phyloP scores from a whole-genome alignment of 2,329 filamentous ascomycete genomes.

The Ophiostoma pallidulum region DNA sequence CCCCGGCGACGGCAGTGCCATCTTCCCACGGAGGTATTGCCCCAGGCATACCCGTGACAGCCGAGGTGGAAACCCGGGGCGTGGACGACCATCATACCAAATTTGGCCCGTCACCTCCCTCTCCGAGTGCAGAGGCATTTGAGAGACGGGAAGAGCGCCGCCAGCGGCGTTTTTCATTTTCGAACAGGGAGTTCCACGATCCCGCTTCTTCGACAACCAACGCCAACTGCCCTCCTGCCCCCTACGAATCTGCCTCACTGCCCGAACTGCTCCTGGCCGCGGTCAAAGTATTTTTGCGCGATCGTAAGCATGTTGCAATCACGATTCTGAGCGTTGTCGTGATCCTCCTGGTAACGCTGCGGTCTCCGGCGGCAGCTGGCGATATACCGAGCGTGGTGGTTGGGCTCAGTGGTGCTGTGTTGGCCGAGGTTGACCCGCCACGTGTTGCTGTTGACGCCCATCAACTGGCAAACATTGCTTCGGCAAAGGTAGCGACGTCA shows the following conservation, averaged over 20 bases:
- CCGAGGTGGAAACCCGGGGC: slow-evolving; percentile 11
- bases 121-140: slow-evolving; percentile 22
- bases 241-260: slow-evolving; percentile 38
- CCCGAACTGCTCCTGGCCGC: slow-evolving; percentile 46
- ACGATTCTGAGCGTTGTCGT: slow-evolving; percentile 44
- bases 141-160: slow-evolving; percentile 24
- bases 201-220: neutral
- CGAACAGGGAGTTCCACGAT: neutral
- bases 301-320: slow-evolving; percentile 52
- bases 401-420: no score
- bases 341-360: slow-evolving; percentile 36
- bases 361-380: slow-evolving; percentile 20
- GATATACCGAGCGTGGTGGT: neutral
- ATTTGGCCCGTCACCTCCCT: slow-evolving; percentile 20
- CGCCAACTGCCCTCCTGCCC: neutral
- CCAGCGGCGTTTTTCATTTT: slow-evolving; percentile 9
- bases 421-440: no score
- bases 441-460: no score
- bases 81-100: slow-evolving; percentile 14
- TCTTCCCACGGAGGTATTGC: neutral
- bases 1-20: neutral
- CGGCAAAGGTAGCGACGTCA: no score
- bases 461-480: no score
- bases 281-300: slow-evolving; percentile 42
- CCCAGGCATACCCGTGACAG: neutral